phyloP scores from a whole-genome alignment of 805 yeast genomes.

The Kazachstania martiniae region DNA sequence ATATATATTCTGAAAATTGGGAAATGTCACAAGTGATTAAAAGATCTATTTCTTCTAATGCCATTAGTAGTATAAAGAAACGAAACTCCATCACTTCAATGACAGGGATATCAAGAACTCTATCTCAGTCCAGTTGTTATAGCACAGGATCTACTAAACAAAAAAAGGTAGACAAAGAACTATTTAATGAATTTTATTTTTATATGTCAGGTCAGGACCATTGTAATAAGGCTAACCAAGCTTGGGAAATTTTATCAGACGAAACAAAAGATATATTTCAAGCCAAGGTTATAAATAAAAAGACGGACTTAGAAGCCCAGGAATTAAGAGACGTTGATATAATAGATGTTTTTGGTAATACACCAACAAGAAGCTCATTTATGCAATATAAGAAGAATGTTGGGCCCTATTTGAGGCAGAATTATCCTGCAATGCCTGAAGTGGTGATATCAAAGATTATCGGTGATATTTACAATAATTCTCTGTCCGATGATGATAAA shows the following conservation, averaged over 20 bases:
- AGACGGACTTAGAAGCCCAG: not conserved
- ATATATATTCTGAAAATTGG: no score
- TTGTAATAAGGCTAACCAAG: conserved; percentile 1
- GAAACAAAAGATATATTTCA: conserved; percentile 7
- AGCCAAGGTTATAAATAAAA: conserved; percentile 4
- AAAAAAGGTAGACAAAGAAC: conserved; percentile 1
- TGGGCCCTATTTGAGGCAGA: conserved; percentile 3
- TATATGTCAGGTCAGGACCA: conserved; percentile 6
- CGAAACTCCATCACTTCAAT: conserved; percentile 1
- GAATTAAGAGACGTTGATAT: conserved; percentile 1
- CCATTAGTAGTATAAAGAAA: conserved; percentile 2
- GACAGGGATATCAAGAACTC: conserved; percentile 3
- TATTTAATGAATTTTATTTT: conserved; percentile 6
- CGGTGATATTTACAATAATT: conserved; percentile 5
- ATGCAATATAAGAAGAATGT: conserved; percentile 4
- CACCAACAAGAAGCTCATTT: conserved; percentile 4
- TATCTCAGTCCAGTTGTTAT: conserved; percentile 3
- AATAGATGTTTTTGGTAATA: conserved; percentile 2
- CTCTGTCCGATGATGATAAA: conserved; percentile 2
- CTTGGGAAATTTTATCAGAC: conserved; percentile 8
- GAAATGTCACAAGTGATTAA: conserved; percentile 2
- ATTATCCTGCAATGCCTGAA: conserved; percentile 2
- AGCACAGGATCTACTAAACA: conserved; percentile 1
- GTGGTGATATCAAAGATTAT: conserved; percentile 4
- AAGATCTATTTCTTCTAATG: conserved; percentile 5